Base-by-base conservation (phyloP, 805 yeast genomes). In the Priceomyces carsonii region DNA sequence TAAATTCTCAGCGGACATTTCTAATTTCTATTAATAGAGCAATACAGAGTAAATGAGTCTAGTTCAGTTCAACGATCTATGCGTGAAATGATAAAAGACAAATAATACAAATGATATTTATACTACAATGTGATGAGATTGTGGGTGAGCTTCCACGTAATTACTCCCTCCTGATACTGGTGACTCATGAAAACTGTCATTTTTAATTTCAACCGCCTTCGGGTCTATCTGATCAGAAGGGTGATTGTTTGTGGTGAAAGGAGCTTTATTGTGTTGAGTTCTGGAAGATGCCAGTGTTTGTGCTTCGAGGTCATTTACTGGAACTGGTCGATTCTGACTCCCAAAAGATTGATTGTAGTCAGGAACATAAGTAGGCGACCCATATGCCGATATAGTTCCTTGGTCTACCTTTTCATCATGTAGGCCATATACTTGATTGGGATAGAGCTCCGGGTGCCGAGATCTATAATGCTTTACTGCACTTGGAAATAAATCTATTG, bases 401-500 rank as follows among this genome's bases (percentile, higher is more conserved):
- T 44, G 40, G 23, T 52, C 49, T 7, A 27, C 40, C 20, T 41
- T 40, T 29, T 33, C 42, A 6, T 24, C 18, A 4, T 28, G 25
- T 10, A 20, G 20, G 6, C 19, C 16, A 8, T 21, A 20, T 16
- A 16, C 22, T n/a, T 55, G 57, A 21, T 54, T 33, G 32, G 48
- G 57, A 14, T 51, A 42, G 26, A 51, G 33, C 29, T 59, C 58
- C 3, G 66, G 64, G 39, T 61, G 64, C 30, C 48, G 55, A 4
- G 48, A 30, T 29, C 51, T 49, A 40, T 54, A 62, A 33, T 53
- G 60, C 35, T 56, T 61, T 25, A 60, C 51, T 1, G 80, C 75
- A 14, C 85, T 81, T 1, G 88, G 82, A 48, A 74, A 71, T 45
- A 89, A 70, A 55, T 91, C 97, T 40, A 76, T 70, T 2, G 84